These are phyloP conservation scores for Russula abietina DNA, from an alignment of 768 basidiomycete species.

Conservation along the genomic window DNA sequence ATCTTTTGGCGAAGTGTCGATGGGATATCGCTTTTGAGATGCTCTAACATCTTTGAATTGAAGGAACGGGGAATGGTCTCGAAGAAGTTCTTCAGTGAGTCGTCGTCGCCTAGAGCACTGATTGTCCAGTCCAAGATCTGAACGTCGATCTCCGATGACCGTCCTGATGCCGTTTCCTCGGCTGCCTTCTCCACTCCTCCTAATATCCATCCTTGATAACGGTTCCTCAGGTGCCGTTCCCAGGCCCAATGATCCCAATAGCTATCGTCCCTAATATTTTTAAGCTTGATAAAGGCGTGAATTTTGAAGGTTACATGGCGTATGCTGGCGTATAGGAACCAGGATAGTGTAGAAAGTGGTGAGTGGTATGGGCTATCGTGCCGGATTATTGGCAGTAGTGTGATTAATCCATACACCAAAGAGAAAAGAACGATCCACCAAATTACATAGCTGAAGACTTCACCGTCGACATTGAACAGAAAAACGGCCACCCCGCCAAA, in stretches of 20 bases:
- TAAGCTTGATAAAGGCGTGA: not conserved
- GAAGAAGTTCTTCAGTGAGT: not conserved
- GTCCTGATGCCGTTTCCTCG: not conserved
- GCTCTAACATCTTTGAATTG: not conserved
- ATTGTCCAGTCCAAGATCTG: not conserved
- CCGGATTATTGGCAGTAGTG: not conserved
- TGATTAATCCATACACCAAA: not conserved
- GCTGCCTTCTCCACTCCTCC: not conserved
- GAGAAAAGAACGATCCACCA: not conserved
- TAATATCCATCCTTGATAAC: not conserved
- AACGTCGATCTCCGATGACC: not conserved
- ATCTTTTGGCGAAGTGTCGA: not conserved
- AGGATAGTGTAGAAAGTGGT: not conserved
- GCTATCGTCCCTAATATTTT: no score
- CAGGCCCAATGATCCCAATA: no score
- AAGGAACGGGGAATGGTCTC: not conserved
- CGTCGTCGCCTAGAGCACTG: not conserved
- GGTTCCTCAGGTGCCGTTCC: no score
- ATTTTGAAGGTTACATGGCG: not conserved
- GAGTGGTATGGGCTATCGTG: not conserved
- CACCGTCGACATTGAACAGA: not conserved
- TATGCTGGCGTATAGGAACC: not conserved
- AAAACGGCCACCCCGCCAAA: not conserved
- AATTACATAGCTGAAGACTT: not conserved
- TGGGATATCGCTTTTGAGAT: not conserved